Evolutionary conservation across 2,329 filamentous ascomycete species (phyloP).

Genomic region (Pseudogymnoascus sp.): DNA sequence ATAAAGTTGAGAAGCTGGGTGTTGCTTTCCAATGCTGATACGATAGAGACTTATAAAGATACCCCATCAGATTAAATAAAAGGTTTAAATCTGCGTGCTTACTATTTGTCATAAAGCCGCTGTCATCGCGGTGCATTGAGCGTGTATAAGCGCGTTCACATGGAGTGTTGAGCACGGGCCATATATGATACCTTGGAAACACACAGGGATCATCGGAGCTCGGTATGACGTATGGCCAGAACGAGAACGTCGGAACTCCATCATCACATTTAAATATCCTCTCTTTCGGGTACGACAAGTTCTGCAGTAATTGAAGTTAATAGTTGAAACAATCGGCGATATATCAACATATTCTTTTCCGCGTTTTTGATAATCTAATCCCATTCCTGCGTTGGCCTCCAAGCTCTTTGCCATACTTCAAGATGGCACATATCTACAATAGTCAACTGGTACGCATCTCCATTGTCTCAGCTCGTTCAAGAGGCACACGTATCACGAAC

Average conservation of each 20-base stretch:
- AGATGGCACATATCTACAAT: conserved; percentile 32
- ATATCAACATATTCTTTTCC: background rate
- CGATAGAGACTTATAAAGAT: conserved; percentile 1
- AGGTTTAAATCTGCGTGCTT: background rate
- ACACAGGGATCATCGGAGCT: background rate
- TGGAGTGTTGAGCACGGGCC: background rate
- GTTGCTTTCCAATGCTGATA: conserved; percentile 74
- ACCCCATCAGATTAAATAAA: background rate
- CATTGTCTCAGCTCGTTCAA: background rate
- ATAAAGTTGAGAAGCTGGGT: conserved; percentile 69
- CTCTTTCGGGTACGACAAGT: background rate
- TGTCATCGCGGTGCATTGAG: background rate
- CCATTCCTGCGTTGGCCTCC: background rate
- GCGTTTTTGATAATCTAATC: background rate
- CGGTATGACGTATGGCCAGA: conserved; percentile 4
- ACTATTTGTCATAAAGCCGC: background rate
- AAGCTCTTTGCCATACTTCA: conserved; percentile 1
- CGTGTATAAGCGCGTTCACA: background rate
- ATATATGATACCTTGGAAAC: conserved; percentile 5
- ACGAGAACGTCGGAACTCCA: background rate
- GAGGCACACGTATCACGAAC: background rate
- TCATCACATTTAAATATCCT: background rate
- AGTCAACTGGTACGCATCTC: conserved; percentile 34
- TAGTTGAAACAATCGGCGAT: background rate
- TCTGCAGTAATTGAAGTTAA: background rate